Conservation (phyloP, 2,329 filamentous ascomycete species). For the Didymella pinodella region DNA sequence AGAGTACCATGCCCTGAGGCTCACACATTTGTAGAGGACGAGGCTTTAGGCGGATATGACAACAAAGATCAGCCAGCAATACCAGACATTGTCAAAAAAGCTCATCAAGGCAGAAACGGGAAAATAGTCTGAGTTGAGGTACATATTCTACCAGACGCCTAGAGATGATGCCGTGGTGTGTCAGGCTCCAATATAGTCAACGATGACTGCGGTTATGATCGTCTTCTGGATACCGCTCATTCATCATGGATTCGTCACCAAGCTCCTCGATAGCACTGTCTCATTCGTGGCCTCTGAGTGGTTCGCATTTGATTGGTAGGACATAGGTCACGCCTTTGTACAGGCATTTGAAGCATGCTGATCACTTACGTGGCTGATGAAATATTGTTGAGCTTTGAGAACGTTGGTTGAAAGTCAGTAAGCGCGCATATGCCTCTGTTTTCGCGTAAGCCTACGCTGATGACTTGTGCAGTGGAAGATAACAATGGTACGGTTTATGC, state of each 20-base stretch:
- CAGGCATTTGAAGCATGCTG: neutral
- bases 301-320: neutral
- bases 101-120: neutral
- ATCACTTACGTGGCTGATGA: neutral
- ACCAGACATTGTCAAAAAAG: neutral
- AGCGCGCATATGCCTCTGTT: no score
- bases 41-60: neutral
- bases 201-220: neutral
- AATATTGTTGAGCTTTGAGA: neutral
- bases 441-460: no score
- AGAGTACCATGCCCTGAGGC: neutral
- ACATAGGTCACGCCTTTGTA: no score
- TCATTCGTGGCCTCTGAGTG: neutral
- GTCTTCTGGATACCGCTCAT: neutral
- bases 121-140: neutral
- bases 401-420: no score
- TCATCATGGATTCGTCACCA: no score
- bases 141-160: neutral
- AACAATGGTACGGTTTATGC: neutral
- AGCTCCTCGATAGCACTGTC: neutral
- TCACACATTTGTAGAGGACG: neutral
- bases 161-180: neutral
- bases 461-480: slow-evolving; percentile 17
- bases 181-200: neutral
- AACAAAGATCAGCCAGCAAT: neutral